A percentile compares a stretch with the other conserved stretches of the same genome.
Evolutionary conservation across 495 filamentous ascomycete genomes (phyloP).

Genomic region (Xylaria bambusicola): DNA sequence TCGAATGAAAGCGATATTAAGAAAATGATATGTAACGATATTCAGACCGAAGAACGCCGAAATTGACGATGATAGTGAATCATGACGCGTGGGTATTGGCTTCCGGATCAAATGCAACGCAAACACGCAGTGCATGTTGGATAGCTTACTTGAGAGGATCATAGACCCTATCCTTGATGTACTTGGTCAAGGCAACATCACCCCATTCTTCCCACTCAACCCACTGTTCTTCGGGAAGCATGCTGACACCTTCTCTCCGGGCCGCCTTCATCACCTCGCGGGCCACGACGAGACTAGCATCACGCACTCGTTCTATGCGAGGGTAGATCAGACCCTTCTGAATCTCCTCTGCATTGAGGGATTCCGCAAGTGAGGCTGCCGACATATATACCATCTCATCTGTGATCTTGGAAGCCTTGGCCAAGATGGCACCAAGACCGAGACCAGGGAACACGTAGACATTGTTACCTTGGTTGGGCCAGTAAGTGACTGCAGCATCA

Average conservation of each 20-base stretch:
- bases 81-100: constrained; percentile 14
- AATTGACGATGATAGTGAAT: constrained; percentile 23
- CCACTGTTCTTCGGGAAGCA: constrained; percentile 65
- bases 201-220: constrained; percentile 83
- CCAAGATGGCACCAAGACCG: constrained; percentile 90
- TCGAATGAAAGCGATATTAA: constrained; percentile 18
- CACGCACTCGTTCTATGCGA: constrained; percentile 85
- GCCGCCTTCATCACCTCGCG: constrained; percentile 92
- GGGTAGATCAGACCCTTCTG: constrained; percentile 87
- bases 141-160: constrained; percentile 56
- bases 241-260: constrained; percentile 57
- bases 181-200: constrained; percentile 74
- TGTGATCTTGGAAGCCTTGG: constrained; percentile 83
- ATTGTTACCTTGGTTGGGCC: constrained; percentile 90
- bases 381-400: constrained; percentile 96
- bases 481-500: constrained; percentile 67
- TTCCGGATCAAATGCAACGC: constrained; percentile 18
- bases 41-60: constrained; percentile 9
- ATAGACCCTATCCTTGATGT: constrained; percentile 81
- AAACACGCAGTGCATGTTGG: constrained; percentile 15
- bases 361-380: constrained; percentile 75
- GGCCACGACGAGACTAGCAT: constrained; percentile 84
- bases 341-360: constrained; percentile 77
- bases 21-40: constrained; percentile 12
- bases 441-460: constrained; percentile 97